Evolutionary conservation across 2,329 filamentous ascomycete species (phyloP).

Genomic region (Didymella sp.): DNA sequence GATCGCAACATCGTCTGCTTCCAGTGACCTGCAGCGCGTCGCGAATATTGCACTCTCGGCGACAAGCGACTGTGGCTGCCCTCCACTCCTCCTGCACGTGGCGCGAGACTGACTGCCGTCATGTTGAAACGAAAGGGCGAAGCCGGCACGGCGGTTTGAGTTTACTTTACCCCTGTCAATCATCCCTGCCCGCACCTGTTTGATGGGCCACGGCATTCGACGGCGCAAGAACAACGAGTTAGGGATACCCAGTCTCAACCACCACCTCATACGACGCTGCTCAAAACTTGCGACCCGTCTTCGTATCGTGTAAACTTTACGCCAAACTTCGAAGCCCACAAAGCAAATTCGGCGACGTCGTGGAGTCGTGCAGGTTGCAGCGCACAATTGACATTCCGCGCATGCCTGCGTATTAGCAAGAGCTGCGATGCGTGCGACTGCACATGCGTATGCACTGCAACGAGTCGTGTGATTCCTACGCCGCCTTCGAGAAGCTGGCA

Average conservation of each 20-base stretch:
- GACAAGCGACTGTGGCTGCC: conserved; percentile 28
- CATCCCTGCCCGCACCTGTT: conserved; percentile 22
- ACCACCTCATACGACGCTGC: conserved; percentile 14
- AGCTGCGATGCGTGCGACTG: conserved; percentile 12
- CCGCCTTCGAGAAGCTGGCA: conserved; percentile 38
- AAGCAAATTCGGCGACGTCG: background rate
- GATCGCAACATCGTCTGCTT: conserved; percentile 18
- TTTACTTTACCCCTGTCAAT: conserved; percentile 27
- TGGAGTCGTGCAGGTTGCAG: conserved; percentile 4
- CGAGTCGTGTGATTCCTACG: conserved; percentile 40
- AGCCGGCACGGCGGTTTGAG: conserved; percentile 38
- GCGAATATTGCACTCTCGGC: conserved; percentile 5
- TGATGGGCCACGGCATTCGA: conserved; percentile 27
- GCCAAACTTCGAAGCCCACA: conserved; percentile 15
- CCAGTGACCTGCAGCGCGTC: conserved; percentile 24
- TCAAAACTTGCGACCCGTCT: conserved; percentile 16
- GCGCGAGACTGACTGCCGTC: conserved; percentile 30
- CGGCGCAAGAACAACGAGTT: conserved; percentile 24
- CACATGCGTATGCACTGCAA: conserved; percentile 22
- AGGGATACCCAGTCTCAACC: conserved; percentile 27
- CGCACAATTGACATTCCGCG: conserved; percentile 2
- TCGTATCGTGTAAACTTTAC: conserved; percentile 10
- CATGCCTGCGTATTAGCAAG: conserved; percentile 10
- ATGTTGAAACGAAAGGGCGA: conserved; percentile 37
- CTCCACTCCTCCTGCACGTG: conserved; percentile 33